These are phyloP conservation scores for Trypanosomatidae sp. DNA, from an alignment of 208 protist genomes.

Conservation along the genomic window DNA sequence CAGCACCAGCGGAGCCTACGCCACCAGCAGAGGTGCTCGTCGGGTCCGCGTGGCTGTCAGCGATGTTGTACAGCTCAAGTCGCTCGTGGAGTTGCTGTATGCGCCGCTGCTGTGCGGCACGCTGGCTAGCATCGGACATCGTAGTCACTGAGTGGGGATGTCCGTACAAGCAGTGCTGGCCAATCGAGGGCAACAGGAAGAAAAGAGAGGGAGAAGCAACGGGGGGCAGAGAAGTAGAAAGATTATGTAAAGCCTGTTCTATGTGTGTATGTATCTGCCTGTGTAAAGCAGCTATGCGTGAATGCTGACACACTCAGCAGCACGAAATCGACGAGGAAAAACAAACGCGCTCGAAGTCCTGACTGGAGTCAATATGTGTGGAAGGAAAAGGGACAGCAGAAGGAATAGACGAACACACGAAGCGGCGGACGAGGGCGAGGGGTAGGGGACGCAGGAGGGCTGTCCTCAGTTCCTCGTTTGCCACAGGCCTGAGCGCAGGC, in stretches of 20 bases:
- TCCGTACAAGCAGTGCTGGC: neutral
- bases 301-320: neutral
- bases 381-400: neutral
- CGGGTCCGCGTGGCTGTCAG: slow-evolving; percentile 18
- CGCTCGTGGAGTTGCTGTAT: slow-evolving; percentile 80
- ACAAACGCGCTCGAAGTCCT: neutral
- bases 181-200: neutral
- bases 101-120: slow-evolving; percentile 37
- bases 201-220: neutral
- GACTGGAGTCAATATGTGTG: neutral
- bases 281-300: neutral
- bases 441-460: neutral
- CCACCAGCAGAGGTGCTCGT: neutral
- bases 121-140: slow-evolving; percentile 19
- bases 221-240: neutral
- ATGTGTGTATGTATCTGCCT: slow-evolving; percentile 4
- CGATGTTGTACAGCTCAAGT: slow-evolving; percentile 74
- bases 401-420: neutral
- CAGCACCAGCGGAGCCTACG: neutral
- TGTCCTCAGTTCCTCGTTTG: neutral
- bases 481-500: neutral
- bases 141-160: neutral
- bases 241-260: neutral
- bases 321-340: neutral
- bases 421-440: neutral